Evolutionary conservation across 2,329 filamentous ascomycete species (phyloP).

Genomic region (Botryotinia convoluta): DNA sequence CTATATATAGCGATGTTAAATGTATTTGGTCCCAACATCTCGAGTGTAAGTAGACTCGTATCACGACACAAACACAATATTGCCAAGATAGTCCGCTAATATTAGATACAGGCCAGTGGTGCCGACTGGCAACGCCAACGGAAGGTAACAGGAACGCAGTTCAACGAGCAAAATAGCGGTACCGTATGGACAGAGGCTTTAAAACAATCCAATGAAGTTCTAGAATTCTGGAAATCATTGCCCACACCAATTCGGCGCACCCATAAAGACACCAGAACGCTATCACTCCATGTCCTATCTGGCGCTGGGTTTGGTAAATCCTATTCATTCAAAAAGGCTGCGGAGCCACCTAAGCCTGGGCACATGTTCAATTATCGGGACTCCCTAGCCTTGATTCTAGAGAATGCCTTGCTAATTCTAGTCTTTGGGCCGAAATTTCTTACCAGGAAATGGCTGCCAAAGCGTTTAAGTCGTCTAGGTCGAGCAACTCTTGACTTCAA

Average conservation of each 20-base stretch:
- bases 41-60: too few relatives aligned
- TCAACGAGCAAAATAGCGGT: constrained; percentile 2
- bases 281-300: neutral
- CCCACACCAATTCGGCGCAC: neutral
- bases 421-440: neutral
- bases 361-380: neutral
- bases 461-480: neutral
- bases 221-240: neutral
- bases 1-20: too few relatives aligned
- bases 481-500: too few relatives aligned
- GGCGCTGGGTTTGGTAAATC: neutral
- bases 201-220: neutral
- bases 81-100: too few relatives aligned
- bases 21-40: too few relatives aligned
- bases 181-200: neutral
- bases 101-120: too few relatives aligned
- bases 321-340: neutral
- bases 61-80: too few relatives aligned
- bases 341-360: neutral
- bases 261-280: neutral
- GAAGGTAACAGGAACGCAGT: neutral
- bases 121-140: constrained; percentile 16
- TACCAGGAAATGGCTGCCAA: neutral
- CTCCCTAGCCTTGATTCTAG: neutral
- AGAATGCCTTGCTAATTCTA: neutral